Percentiles rank a stretch among this genome's conserved stretches.
phyloP scores from a whole-genome alignment of 192 early-diverging fungal species.

The Backusella mclennaniae region DNA sequence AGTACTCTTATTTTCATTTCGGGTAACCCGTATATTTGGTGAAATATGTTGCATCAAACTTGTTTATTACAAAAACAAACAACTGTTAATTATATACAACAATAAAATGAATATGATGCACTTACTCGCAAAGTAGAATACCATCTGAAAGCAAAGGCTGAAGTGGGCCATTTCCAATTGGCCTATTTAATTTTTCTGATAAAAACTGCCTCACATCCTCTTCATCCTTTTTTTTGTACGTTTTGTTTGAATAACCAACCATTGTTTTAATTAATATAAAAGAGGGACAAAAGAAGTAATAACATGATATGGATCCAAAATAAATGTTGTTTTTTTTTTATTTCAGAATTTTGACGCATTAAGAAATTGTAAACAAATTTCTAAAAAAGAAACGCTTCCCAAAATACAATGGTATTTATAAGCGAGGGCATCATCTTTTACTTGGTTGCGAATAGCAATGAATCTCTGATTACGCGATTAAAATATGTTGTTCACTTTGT shows the following conservation, averaged over 20 bases:
- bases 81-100: neutral
- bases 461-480: neutral
- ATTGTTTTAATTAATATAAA: neutral
- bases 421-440: neutral
- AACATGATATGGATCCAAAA: neutral
- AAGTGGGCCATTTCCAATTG: slow-evolving; percentile 46
- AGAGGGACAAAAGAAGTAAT: neutral
- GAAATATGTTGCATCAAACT: slow-evolving; percentile 11
- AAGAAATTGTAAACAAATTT: slow-evolving; percentile 16
- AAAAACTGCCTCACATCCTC: neutral
- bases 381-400: neutral
- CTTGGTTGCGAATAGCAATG: neutral
- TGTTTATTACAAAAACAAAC: neutral
- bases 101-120: neutral
- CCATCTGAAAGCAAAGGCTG: slow-evolving; percentile 70
- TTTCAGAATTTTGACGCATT: neutral
- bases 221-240: slow-evolving; percentile 8
- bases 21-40: neutral
- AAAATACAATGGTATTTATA: neutral
- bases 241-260: neutral
- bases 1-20: neutral
- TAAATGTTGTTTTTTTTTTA: neutral
- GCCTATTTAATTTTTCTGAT: slow-evolving; percentile 7
- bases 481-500: neutral
- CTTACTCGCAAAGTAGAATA: slow-evolving; percentile 73